phyloP scores from a whole-genome alignment of 345 rosid species.

The Eucalyptus fibrosa region DNA sequence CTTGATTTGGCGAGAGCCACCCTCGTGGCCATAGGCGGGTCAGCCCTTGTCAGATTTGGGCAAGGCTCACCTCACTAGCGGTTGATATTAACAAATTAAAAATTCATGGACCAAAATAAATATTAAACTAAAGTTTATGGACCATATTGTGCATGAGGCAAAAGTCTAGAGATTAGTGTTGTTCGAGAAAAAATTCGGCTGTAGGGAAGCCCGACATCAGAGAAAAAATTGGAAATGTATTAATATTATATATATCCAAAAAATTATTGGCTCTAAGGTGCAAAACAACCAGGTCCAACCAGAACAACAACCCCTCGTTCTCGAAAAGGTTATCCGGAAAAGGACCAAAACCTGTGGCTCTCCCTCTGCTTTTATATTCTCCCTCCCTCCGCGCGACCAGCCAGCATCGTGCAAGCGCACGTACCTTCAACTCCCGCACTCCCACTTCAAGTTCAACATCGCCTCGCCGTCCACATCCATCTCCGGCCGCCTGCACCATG shows the following conservation, averaged over 20 bases:
- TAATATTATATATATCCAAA: background rate
- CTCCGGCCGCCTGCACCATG: constrained; percentile 2
- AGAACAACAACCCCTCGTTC: background rate
- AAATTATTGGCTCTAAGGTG: constrained; percentile 1
- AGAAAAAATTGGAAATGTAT: background rate
- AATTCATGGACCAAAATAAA: accelerated
- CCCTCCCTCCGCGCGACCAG: background rate
- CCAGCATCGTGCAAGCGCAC: background rate
- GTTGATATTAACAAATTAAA: no score
- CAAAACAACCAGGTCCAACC: background rate
- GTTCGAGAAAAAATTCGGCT: background rate
- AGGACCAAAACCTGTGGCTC: constrained; percentile 19
- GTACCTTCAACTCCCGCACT: background rate
- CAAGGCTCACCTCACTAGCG: no score
- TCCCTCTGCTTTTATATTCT: background rate
- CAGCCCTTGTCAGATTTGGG: no score
- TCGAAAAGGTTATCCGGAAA: constrained; percentile 9
- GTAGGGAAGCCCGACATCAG: background rate
- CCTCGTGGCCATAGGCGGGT: no score
- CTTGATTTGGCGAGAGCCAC: no score
- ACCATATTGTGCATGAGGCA: background rate
- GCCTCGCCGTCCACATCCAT: background rate
- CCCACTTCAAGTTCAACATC: background rate
- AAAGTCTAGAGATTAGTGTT: background rate
- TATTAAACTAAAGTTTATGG: no score